Conservation (phyloP, 257 asterid species). For the Solanum arcanum region DNA sequence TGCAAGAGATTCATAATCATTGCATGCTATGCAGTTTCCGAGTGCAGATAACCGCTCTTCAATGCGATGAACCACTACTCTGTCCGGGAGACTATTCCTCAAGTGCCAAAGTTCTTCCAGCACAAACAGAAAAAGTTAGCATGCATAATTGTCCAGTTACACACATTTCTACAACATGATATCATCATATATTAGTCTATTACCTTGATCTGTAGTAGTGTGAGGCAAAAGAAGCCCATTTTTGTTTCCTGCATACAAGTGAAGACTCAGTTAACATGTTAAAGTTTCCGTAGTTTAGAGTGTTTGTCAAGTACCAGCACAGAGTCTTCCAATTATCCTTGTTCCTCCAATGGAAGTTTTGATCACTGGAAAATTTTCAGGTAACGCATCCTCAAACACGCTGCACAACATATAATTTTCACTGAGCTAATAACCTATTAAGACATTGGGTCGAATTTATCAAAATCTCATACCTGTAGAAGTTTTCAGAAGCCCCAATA, state of each 20-base stretch:
- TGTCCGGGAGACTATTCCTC: constrained; percentile 78
- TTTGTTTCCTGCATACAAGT: constrained; percentile 54
- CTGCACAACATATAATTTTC: constrained; percentile 13
- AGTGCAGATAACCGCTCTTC: constrained; percentile 85
- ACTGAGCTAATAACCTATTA: background rate
- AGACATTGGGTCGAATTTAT: no score
- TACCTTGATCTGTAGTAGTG: constrained; percentile 92
- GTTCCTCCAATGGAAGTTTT: constrained; percentile 79
- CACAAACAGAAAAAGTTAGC: background rate
- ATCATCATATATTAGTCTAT: background rate
- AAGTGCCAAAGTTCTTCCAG: constrained; percentile 65
- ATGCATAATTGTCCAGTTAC: background rate
- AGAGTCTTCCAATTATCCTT: constrained; percentile 81
- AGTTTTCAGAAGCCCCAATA: constrained; percentile 88
- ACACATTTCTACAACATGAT: background rate
- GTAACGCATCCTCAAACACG: constrained; percentile 67
- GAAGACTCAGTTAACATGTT: background rate
- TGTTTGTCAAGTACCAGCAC: constrained; percentile 43
- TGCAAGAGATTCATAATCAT: constrained; percentile 80
- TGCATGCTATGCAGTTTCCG: constrained; percentile 88
- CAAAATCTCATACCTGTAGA: constrained; percentile 38
- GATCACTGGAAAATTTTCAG: constrained; percentile 67
- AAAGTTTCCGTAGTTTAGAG: background rate
- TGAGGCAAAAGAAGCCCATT: constrained; percentile 91
- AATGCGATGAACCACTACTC: constrained; percentile 82